phyloP scores from a whole-genome alignment of 1,139 yeast species.

The Maudiozyma humilis region DNA sequence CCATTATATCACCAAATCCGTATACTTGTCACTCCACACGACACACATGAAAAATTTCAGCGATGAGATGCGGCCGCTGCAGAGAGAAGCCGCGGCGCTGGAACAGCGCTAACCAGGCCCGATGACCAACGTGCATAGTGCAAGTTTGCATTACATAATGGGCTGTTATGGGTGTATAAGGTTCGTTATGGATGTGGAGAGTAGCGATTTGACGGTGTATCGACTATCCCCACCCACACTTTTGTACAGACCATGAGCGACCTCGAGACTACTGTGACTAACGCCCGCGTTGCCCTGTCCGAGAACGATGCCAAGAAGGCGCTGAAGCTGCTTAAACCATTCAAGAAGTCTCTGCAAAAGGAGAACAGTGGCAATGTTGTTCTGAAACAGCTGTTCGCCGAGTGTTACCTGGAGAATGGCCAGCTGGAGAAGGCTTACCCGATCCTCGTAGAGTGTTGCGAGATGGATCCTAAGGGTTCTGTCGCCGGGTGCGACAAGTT shows the following conservation, averaged over 20 bases:
- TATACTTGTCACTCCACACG: not conserved
- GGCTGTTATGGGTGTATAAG: no score
- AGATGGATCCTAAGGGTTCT: constrained; percentile 57
- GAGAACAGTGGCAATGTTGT: constrained; percentile 31
- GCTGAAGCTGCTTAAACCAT: constrained; percentile 33
- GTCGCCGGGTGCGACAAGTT: constrained; percentile 67
- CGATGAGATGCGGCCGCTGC: not conserved
- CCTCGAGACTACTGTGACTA: constrained; percentile 16
- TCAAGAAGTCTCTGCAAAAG: constrained; percentile 22
- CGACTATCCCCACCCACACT: not conserved
- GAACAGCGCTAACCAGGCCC: no score
- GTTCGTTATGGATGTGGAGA: no score
- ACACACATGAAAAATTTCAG: not conserved
- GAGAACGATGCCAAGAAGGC: constrained; percentile 37
- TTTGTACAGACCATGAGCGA: constrained; percentile 14
- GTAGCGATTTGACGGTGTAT: no score
- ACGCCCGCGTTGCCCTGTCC: constrained; percentile 33
- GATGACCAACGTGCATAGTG: no score
- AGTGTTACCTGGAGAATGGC: constrained; percentile 68
- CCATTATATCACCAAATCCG: no score
- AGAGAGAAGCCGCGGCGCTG: no score
- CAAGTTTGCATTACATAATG: no score
- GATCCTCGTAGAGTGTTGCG: constrained; percentile 53
- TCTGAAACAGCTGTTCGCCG: constrained; percentile 49
- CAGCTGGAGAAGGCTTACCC: constrained; percentile 72